Base-by-base conservation (phyloP, 2,329 filamentous ascomycete species). In the Didymellaceae sp. region DNA sequence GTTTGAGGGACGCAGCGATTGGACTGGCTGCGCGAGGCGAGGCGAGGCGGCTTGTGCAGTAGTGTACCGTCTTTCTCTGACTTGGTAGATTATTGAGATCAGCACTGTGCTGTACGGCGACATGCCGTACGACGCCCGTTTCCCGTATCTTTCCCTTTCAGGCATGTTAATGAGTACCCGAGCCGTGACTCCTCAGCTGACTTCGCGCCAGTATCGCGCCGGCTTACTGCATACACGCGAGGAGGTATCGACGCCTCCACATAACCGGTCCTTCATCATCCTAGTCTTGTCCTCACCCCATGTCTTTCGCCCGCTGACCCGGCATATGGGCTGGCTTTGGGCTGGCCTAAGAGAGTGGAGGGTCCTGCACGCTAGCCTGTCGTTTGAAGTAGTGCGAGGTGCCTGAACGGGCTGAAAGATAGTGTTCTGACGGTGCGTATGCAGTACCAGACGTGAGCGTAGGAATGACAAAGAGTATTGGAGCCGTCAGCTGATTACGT, bases 401-500 rank as follows among this genome's bases (percentile, higher is more conserved):
- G 11, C 24, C 24, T 25, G 24, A 11, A 25, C 24, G 24, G 24
- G 24, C 24, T 25, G 24, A 3, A 11, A 6, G 11, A 13, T 13
- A 28, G 26, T 14, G 16, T 9, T n/a, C 1, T 16, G 8, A 9
- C 25, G 6, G 16, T 22, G 13, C 1, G 3, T n/a, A 22, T 33
- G 41, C 44, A 16, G 14, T 38, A 16, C 14, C 5, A 31, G 14
- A 8, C 14, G n/a, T n/a, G n/a, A n/a, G n/a, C n/a, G n/a, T n/a
- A n/a, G n/a, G n/a, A n/a, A n/a, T n/a, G n/a, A n/a, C n/a, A n/a
- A n/a, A n/a, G n/a, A n/a, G n/a, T n/a, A n/a, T n/a, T n/a, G n/a
- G n/a, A n/a, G 24, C 35, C 8, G 30, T 51, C 47, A 51, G 47
- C 47, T 51, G 47, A 51, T 33, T 6, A 17, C 41, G 47, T 42